Evolutionary conservation across 1,284 basidiomycete species (phyloP).

Genomic region (Leccinum fallax): DNA sequence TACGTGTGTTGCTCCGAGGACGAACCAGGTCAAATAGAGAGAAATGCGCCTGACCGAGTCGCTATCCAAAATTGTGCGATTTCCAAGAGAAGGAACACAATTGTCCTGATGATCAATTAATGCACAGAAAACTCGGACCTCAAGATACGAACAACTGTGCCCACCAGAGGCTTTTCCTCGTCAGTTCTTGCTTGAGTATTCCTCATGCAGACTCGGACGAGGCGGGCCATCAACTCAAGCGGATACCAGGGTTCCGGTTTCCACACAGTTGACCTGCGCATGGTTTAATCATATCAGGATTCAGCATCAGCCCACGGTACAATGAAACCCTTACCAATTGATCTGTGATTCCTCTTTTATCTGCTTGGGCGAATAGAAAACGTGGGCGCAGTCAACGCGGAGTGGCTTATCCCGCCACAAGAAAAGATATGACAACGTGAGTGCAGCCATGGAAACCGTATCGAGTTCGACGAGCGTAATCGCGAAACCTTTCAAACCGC

Average conservation of each 20-base stretch:
- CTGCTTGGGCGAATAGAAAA: neutral
- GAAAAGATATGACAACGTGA: neutral
- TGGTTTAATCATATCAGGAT: neutral
- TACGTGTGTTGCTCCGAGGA: neutral
- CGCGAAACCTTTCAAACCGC: neutral
- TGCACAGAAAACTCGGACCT: neutral
- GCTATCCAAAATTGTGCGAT: neutral
- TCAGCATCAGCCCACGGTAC: neutral
- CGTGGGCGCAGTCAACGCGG: neutral
- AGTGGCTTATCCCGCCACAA: slow-evolving; percentile 7
- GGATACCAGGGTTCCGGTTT: neutral
- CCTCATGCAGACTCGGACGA: neutral
- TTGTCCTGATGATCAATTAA: neutral
- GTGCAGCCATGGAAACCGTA: neutral
- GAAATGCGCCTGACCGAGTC: neutral
- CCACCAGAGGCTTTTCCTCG: neutral
- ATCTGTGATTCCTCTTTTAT: neutral
- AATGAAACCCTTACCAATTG: neutral
- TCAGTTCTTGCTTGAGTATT: neutral
- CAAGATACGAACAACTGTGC: neutral
- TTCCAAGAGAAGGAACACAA: neutral
- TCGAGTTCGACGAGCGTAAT: slow-evolving; percentile 1
- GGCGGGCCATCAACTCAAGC: neutral
- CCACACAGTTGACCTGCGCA: neutral
- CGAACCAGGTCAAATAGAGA: neutral